These are phyloP conservation scores for Polyplosphaeria fusca DNA, from an alignment of 495 filamentous ascomycete genomes.

Conservation along the genomic window DNA sequence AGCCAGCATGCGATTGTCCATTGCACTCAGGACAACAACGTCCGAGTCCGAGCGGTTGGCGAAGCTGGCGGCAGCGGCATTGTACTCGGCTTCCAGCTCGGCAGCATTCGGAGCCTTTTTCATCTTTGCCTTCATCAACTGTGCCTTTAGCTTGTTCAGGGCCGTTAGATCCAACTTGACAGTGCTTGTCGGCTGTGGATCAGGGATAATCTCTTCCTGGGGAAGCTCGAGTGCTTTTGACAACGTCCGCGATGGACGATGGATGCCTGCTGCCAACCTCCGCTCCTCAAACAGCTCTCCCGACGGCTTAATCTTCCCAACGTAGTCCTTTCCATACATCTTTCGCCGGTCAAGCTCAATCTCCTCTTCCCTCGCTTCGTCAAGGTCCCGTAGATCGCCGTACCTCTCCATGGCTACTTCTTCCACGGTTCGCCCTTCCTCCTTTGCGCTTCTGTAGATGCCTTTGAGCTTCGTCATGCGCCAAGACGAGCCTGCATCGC, in stretches of 20 bases:
- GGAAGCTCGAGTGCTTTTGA: slow-evolving; percentile 49
- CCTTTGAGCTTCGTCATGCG: slow-evolving; percentile 91
- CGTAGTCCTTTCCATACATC: slow-evolving; percentile 80
- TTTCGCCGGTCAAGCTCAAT: slow-evolving; percentile 82
- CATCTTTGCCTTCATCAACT: slow-evolving; percentile 91
- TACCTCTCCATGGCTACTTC: slow-evolving; percentile 78
- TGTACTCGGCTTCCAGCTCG: slow-evolving; percentile 82
- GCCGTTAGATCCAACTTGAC: slow-evolving; percentile 65
- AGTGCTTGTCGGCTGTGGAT: slow-evolving; percentile 44
- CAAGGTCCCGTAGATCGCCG: slow-evolving; percentile 78
- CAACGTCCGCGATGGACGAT: slow-evolving; percentile 37
- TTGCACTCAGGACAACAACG: slow-evolving; percentile 77
- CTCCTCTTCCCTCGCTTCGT: slow-evolving; percentile 92
- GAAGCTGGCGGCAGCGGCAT: slow-evolving; percentile 59
- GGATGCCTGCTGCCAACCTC: slow-evolving; percentile 52
- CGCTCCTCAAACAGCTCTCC: slow-evolving; percentile 83
- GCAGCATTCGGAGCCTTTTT: slow-evolving; percentile 67
- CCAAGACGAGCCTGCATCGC: slow-evolving; percentile 87
- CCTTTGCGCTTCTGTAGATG: slow-evolving; percentile 76
- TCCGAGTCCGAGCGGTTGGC: slow-evolving; percentile 59
- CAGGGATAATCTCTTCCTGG: slow-evolving; percentile 48
- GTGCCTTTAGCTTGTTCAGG: slow-evolving; percentile 85
- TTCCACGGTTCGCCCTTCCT: slow-evolving; percentile 66
- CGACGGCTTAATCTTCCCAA: slow-evolving; percentile 81
- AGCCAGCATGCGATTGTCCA: slow-evolving; percentile 85